Evolutionary conservation across 208 protist species (phyloP), one percentile per base, ranked within the genome.

Genomic region (Naegleria fowleri): DNA sequence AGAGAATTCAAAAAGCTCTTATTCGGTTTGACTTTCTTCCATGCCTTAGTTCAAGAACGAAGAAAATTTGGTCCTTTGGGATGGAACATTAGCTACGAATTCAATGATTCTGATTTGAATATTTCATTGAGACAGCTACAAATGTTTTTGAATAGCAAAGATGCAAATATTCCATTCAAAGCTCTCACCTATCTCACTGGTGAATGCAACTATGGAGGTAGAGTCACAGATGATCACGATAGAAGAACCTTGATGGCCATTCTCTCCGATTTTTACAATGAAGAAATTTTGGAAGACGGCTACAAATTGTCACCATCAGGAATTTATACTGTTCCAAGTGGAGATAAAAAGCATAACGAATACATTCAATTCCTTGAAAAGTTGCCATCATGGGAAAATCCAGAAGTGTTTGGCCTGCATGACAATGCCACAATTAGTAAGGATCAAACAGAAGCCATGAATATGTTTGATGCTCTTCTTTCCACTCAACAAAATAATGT

Each of bases 1-100:
- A 92, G 95, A 86, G 93, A 92, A 43, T 98, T 96, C 95, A 95
- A 93, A 91, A 97, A 97, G 91, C 92, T 99, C 91, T 94, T 98
- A 5, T 98, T 98, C 90, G 97, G 97, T 13, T 94, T 99, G 19
- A 98, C 95, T 93, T 99, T 99, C 92, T 98, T 99, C 93, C 97
- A 99, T 92, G 96, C 97, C n/a, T 94, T 98, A 33, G 95, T 99
- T 92, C 97, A 98, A 94, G 97, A 99, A 93, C 94, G 98, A 22
- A 96, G 97, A 48, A 96, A 97, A 91, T 99, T 98, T 94, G 98
- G 98, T 41, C 95, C 97, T 0, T 93, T 99, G 22, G 98, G 98
- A 38, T 99, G 97, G 96, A 99, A 98, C 94, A 97, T 97, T 76
- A 94, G 97, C 51, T 99, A 99, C 94, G 97, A 98, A 94, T 99